Evolutionary conservation across 495 filamentous ascomycete genomes (phyloP), one percentile per base, ranked within the genome.

Genomic region (Pyrenopolyporus hunteri): DNA sequence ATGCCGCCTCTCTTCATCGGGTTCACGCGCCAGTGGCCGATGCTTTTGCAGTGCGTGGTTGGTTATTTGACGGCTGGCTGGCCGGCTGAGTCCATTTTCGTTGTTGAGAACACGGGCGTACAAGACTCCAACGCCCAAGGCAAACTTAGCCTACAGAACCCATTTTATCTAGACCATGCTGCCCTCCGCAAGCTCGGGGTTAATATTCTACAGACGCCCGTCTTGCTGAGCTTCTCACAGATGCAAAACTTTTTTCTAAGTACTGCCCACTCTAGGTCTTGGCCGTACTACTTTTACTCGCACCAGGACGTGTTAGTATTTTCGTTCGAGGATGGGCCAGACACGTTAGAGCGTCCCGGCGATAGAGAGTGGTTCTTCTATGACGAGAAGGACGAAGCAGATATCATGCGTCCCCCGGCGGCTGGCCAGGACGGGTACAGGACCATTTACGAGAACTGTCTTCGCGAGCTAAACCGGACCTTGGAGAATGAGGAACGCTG

Each of bases 281-380:
- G 80, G 78, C 73, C 77, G 1, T 76, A 83, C 59, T 87, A 83
- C 68, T 86, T 84, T 70, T 87, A 82, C 75, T 76, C 74, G 31
- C 83, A 85, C 52, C 81, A 83, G 74, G 85, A 87, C 50, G 76
- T 84, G 20, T 63, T 83, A 0, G 81, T 75, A 2, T 73, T 86
- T 19, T 78, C 79, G 4, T 80, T 78, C 59, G 84, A 86, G 61
- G 75, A 78, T 23, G 74, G 73, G 5, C 52, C 68, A 6, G 67
- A 74, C 29, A 61, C 63, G 1, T 55, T 66, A 13, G 53, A 68
- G 19, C 68, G 70, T 43, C 53, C 55, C 37, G 54, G 72, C 23
- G 59, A 73, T 53, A 44, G 66, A 43, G 48, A 63, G 0, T 69
- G 66, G 66, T 67, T 64, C 36, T 71, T 71, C 31, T 76, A 74